A percentile compares a stretch with the other conserved stretches of the same genome.
phyloP scores from a whole-genome alignment of 2,329 filamentous ascomycete genomes.

The Apiospora kogelbergensis region DNA sequence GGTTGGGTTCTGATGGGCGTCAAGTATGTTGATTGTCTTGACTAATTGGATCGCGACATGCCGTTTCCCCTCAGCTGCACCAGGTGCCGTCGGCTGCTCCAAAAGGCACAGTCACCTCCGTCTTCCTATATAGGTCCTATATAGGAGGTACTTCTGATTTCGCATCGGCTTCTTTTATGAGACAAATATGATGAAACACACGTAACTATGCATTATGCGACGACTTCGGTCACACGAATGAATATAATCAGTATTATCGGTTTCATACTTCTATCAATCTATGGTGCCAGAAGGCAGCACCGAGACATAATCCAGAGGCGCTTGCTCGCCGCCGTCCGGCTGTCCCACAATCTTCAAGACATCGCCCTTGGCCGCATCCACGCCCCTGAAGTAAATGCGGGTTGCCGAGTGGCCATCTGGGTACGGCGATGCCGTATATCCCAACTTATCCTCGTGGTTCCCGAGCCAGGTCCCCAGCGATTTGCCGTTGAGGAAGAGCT shows the following conservation, averaged over 20 bases:
- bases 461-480: constrained; percentile 59
- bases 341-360: constrained; percentile 44
- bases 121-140: no score
- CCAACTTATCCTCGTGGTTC: constrained; percentile 58
- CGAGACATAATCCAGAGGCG: constrained; percentile 66
- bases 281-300: constrained; percentile 58
- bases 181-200: no score
- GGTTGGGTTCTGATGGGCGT: not conserved
- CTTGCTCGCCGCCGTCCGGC: constrained; percentile 61
- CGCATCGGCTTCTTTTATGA: no score
- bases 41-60: not conserved
- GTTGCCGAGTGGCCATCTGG: constrained; percentile 66
- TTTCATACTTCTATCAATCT: constrained; percentile 42
- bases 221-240: not conserved
- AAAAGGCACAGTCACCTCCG: not conserved
- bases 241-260: not conserved
- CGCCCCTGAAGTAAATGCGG: constrained; percentile 51
- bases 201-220: not conserved
- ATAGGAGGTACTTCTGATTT: no score
- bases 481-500: constrained; percentile 52
- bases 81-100: not conserved
- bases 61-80: not conserved
- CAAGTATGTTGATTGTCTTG: not conserved
- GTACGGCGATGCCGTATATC: constrained; percentile 56
- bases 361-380: constrained; percentile 26